Conservation (phyloP, 1,139 yeast species). For the Nakaseomyces bracarensis region DNA sequence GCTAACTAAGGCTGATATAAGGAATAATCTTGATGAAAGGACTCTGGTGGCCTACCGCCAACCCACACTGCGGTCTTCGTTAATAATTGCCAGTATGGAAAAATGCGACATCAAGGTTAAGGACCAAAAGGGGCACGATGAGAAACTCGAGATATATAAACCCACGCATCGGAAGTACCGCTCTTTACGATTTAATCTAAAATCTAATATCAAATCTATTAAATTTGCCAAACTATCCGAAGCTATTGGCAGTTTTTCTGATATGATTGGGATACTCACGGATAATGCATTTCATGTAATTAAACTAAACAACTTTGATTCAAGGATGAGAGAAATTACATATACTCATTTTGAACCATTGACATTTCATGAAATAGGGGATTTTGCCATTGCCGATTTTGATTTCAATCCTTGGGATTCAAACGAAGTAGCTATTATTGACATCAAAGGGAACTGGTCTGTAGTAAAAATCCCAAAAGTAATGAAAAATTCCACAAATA, state of each 20-base stretch:
- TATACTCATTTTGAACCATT: conserved; percentile 18
- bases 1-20: conserved; percentile 7
- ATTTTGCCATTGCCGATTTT: conserved; percentile 40
- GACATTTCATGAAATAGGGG: conserved; percentile 21
- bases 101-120: neutral
- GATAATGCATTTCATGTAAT: conserved; percentile 21
- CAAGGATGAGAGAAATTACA: conserved; percentile 11
- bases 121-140: neutral
- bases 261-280: conserved; percentile 25
- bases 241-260: conserved; percentile 19
- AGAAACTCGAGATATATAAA: neutral
- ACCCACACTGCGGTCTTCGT: neutral
- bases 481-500: conserved; percentile 1
- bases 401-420: conserved; percentile 38
- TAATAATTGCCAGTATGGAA: conserved; percentile 1
- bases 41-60: neutral
- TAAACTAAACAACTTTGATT: conserved; percentile 18
- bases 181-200: conserved; percentile 14
- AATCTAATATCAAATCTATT: conserved; percentile 23
- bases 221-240: conserved; percentile 21
- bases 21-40: neutral
- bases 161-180: conserved; percentile 5
- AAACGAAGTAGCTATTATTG: conserved; percentile 40
- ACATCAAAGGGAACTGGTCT: conserved; percentile 46
- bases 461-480: conserved; percentile 33